Percentiles rank a stretch among this genome's conserved stretches.
These are phyloP conservation scores for Coemansia sp. DNA, from an alignment of 192 early-diverging fungal genomes.

Conservation along the genomic window DNA sequence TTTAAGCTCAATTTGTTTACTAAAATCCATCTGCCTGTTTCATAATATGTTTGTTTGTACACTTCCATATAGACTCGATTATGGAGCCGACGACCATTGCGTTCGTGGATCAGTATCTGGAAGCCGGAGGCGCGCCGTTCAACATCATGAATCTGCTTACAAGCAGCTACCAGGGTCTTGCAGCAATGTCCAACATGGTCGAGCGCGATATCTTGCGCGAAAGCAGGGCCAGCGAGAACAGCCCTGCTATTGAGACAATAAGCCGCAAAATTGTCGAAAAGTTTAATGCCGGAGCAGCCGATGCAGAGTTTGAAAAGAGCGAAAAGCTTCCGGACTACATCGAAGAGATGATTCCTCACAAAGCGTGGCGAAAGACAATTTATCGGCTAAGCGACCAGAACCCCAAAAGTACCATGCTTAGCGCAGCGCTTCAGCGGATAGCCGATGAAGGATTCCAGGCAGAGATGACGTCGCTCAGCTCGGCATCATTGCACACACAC, in stretches of 20 bases:
- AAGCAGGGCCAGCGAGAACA: conserved; percentile 6
- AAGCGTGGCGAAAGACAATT: conserved; percentile 65
- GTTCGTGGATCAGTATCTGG: conserved; percentile 42
- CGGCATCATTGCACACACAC: conserved; percentile 66
- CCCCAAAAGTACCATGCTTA: conserved; percentile 64
- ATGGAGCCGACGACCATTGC: conserved; percentile 46
- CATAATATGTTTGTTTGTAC: not conserved
- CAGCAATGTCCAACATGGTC: conserved; percentile 47
- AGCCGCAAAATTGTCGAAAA: conserved; percentile 61
- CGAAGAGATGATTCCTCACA: conserved; percentile 59
- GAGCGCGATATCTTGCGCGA: conserved; percentile 17
- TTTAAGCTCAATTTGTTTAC: not conserved
- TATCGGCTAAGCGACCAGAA: conserved; percentile 69
- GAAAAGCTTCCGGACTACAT: conserved; percentile 62
- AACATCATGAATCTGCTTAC: conserved; percentile 44
- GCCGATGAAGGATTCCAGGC: conserved; percentile 65
- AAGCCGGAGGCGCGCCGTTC: conserved; percentile 50
- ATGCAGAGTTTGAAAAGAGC: conserved; percentile 55
- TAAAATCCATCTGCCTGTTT: not conserved
- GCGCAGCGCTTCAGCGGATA: conserved; percentile 66
- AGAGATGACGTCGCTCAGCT: conserved; percentile 67
- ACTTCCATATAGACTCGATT: conserved; percentile 37
- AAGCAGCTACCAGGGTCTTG: conserved; percentile 47
- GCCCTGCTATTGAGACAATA: conserved; percentile 47
- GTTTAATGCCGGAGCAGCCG: conserved; percentile 62